Conservation (phyloP, 345 rosid genomes). For the Clarkia xantiana region DNA sequence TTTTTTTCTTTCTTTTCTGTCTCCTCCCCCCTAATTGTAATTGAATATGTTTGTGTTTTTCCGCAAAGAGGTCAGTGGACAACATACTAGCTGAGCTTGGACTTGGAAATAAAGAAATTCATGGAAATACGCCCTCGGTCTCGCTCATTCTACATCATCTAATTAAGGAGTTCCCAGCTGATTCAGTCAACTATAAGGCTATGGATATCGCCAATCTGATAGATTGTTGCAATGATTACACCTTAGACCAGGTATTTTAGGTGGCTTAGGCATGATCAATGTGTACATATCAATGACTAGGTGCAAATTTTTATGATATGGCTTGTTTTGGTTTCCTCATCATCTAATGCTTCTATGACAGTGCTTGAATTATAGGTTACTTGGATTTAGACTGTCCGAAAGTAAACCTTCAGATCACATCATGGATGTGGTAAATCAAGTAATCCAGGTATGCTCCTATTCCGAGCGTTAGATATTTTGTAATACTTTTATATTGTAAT, state of each 20-base stretch:
- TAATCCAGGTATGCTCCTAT: slow-evolving; percentile 42
- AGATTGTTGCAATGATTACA: slow-evolving; percentile 50
- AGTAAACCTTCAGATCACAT: slow-evolving; percentile 19
- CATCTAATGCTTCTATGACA: slow-evolving; percentile 15
- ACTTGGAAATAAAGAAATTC: slow-evolving; percentile 33
- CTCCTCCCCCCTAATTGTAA: too few species aligned
- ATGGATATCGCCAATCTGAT: slow-evolving; percentile 51
- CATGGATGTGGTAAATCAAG: slow-evolving; percentile 30
- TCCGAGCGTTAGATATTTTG: slow-evolving; percentile 6
- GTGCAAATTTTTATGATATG: background rate
- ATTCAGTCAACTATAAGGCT: slow-evolving; percentile 44
- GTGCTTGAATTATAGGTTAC: slow-evolving; percentile 75
- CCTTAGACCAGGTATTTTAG: slow-evolving; percentile 52
- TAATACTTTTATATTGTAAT: slow-evolving; percentile 1
- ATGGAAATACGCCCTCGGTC: slow-evolving; percentile 27
- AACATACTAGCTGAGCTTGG: slow-evolving; percentile 51
- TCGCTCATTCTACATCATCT: slow-evolving; percentile 70
- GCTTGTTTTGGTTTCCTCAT: slow-evolving; percentile 1
- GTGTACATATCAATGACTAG: background rate
- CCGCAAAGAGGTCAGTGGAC: slow-evolving; percentile 31
- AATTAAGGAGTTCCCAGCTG: slow-evolving; percentile 64
- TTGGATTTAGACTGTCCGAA: slow-evolving; percentile 69
- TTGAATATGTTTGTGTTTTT: slow-evolving; percentile 1
- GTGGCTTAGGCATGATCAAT: background rate
- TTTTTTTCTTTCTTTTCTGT: too few species aligned